Percentiles rank a stretch among this genome's conserved stretches.
phyloP scores from a whole-genome alignment of 768 basidiomycete genomes.

The Psilocybe azurescens region DNA sequence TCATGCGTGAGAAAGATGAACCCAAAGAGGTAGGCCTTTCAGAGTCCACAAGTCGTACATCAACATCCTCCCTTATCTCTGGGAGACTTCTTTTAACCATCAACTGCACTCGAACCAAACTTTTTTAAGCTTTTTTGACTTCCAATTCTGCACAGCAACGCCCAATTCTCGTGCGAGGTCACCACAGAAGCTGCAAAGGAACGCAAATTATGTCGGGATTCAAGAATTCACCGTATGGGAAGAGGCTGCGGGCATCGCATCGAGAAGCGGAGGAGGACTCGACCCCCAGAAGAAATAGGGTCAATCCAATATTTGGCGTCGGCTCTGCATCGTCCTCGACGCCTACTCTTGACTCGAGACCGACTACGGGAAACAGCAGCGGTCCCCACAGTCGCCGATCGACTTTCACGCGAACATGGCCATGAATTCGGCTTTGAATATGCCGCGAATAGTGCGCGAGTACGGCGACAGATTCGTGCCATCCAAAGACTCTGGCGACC shows the following conservation, averaged over 20 bases:
- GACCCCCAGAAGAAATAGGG: conserved; percentile 17
- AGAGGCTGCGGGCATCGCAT: conserved; percentile 77
- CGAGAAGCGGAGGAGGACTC: conserved; percentile 62
- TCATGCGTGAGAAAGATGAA: too few species aligned
- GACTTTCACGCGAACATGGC: conserved; percentile 6
- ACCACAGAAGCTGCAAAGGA: neutral
- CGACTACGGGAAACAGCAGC: conserved; percentile 60
- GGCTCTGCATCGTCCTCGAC: conserved; percentile 33
- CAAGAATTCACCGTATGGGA: conserved; percentile 86
- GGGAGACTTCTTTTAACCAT: too few species aligned
- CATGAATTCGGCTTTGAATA: neutral
- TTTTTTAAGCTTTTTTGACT: neutral
- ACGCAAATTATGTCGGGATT: conserved; percentile 63
- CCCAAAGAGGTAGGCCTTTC: too few species aligned
- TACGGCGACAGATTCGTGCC: conserved; percentile 77
- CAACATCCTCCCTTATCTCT: too few species aligned
- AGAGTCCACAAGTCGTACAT: too few species aligned
- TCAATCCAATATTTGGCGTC: conserved; percentile 56
- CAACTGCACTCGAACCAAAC: neutral
- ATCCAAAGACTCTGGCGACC: conserved; percentile 63
- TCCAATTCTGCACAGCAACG: neutral
- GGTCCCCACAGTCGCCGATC: conserved; percentile 34
- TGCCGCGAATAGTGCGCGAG: conserved; percentile 40
- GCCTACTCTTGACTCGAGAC: conserved; percentile 58
- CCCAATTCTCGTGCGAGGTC: neutral